These are phyloP conservation scores for Pseudozyma pruni DNA, from an alignment of 1,284 basidiomycete species.

Conservation along the genomic window DNA sequence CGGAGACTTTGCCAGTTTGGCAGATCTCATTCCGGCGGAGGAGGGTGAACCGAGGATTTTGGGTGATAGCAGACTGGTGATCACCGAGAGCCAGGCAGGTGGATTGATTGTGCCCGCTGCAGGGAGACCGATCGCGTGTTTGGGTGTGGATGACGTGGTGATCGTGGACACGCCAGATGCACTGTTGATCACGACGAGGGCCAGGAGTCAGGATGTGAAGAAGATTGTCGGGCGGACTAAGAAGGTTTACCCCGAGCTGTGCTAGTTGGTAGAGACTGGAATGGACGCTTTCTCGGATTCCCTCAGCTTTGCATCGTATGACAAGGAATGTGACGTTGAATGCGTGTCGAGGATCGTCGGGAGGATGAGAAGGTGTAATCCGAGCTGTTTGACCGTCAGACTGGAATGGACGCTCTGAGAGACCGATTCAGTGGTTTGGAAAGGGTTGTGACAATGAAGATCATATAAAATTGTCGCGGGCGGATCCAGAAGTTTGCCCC, in stretches of 20 bases:
- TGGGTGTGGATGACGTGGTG: slow-evolving; percentile 68
- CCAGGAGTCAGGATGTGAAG: slow-evolving; percentile 66
- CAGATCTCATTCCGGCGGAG: slow-evolving; percentile 66
- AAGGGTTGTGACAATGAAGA: no score
- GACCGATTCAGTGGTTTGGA: no score
- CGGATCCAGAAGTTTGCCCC: no score
- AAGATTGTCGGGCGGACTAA: slow-evolving; percentile 66
- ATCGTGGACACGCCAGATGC: slow-evolving; percentile 67
- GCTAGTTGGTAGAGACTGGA: slow-evolving; percentile 23
- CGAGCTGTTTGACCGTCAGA: no score
- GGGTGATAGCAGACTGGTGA: slow-evolving; percentile 60
- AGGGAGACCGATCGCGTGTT: slow-evolving; percentile 62
- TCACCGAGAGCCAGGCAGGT: slow-evolving; percentile 65
- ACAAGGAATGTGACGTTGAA: background rate
- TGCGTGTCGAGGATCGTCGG: no score
- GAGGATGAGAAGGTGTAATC: no score
- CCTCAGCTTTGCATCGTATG: background rate
- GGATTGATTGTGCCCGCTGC: slow-evolving; percentile 64
- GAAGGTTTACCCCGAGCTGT: slow-evolving; percentile 60
- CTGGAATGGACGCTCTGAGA: no score
- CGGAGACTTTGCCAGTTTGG: slow-evolving; percentile 65
- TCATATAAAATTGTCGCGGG: no score
- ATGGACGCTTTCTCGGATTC: background rate
- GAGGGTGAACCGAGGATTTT: slow-evolving; percentile 66
- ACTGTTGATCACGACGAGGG: slow-evolving; percentile 64